These are phyloP conservation scores for Hortiboletus rubellus DNA, from an alignment of 1,284 basidiomycete genomes.

Conservation along the genomic window DNA sequence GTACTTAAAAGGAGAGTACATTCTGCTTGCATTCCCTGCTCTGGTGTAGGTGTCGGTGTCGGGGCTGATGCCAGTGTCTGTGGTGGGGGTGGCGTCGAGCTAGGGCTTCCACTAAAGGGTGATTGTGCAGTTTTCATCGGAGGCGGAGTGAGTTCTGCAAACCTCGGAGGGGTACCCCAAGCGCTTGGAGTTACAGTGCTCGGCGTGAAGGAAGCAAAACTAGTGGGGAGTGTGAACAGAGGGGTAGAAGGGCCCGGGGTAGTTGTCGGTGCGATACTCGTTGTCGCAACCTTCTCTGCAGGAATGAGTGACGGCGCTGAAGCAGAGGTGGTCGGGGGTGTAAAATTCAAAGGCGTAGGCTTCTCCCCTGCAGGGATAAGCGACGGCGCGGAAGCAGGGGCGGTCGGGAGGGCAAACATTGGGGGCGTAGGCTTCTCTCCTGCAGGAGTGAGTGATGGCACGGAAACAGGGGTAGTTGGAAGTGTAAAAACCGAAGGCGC, in stretches of 20 bases:
- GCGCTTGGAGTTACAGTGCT: not conserved
- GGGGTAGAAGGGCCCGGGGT: not conserved
- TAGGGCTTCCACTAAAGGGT: constrained; percentile 8
- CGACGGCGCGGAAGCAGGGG: no score
- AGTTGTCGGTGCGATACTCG: not conserved
- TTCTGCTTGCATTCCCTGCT: constrained; percentile 64
- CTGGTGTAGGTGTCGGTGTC: constrained; percentile 33
- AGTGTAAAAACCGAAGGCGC: constrained; percentile 7
- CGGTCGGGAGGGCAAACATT: no score
- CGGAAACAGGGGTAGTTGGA: not conserved
- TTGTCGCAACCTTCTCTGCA: not conserved
- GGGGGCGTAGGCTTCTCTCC: not conserved
- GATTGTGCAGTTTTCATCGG: constrained; percentile 4
- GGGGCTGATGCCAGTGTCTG: constrained; percentile 15
- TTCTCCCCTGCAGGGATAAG: constrained; percentile 8
- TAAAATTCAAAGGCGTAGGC: constrained; percentile 9
- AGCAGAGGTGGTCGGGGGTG: not conserved
- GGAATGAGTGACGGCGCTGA: not conserved
- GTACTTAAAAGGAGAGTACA: constrained; percentile 46
- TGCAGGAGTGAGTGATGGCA: not conserved
- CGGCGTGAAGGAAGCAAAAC: constrained; percentile 1
- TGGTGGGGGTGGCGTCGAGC: constrained; percentile 9
- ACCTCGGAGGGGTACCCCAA: constrained; percentile 15
- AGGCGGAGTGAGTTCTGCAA: constrained; percentile 3
- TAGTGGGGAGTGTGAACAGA: constrained; percentile 4